Evolutionary conservation across 768 basidiomycete species (phyloP).

Genomic region (Collybia nuda): DNA sequence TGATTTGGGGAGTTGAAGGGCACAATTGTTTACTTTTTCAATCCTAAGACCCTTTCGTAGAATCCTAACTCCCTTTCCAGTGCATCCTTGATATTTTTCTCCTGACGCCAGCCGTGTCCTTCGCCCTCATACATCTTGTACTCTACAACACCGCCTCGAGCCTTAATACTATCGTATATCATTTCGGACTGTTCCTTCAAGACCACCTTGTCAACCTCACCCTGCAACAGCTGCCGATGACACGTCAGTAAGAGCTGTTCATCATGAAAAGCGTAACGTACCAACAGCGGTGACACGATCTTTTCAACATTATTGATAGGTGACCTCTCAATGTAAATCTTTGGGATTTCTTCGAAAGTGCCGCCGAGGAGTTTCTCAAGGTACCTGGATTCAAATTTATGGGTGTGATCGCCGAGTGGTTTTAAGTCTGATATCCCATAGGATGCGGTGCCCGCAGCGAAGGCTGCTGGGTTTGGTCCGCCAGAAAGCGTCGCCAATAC

Average conservation of each 20-base stretch:
- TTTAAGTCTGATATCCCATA: constrained; percentile 71
- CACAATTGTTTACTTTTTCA: constrained; percentile 16
- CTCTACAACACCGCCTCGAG: constrained; percentile 51
- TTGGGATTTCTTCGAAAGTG: constrained; percentile 50
- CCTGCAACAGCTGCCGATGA: constrained; percentile 62
- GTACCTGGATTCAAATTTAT: constrained; percentile 70
- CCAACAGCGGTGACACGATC: constrained; percentile 65
- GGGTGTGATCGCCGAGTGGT: constrained; percentile 57
- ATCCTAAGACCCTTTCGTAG: constrained; percentile 46
- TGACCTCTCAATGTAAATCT: constrained; percentile 59
- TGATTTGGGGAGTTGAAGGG: not conserved
- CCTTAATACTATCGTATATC: constrained; percentile 54
- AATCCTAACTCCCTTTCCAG: constrained; percentile 53
- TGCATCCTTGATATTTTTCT: constrained; percentile 52
- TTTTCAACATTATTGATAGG: constrained; percentile 61
- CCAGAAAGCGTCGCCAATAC: constrained; percentile 48
- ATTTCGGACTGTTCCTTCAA: constrained; percentile 63
- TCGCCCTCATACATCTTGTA: constrained; percentile 64
- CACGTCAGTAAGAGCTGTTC: not conserved
- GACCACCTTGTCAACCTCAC: constrained; percentile 60
- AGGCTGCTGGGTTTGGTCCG: constrained; percentile 41
- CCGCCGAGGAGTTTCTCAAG: constrained; percentile 64
- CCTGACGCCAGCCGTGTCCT: constrained; percentile 64
- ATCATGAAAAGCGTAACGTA: constrained; percentile 27
- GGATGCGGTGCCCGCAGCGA: constrained; percentile 62